Evolutionary conservation across 495 filamentous ascomycete species (phyloP).

Genomic region (Bathelium albidoporum): DNA sequence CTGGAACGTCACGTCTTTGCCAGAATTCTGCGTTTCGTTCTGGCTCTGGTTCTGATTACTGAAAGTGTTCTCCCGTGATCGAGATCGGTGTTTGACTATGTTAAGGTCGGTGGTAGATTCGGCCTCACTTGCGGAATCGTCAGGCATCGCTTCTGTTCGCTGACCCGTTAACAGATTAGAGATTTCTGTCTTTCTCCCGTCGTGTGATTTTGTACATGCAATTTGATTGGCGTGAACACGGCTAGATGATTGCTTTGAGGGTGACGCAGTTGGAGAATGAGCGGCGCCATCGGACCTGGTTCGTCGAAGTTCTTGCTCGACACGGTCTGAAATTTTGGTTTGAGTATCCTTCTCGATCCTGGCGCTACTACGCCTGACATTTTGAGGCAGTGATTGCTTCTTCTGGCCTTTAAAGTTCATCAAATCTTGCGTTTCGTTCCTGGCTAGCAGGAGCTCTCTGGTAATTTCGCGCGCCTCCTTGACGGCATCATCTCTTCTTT

Average conservation of each 20-base stretch:
- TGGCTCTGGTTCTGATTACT: neutral
- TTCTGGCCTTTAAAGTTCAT: neutral
- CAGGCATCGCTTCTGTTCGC: neutral
- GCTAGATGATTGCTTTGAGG: neutral
- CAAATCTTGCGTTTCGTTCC: neutral
- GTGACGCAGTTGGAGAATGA: neutral
- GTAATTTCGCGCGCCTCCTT: slow-evolving; percentile 19
- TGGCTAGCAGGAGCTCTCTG: slow-evolving; percentile 7
- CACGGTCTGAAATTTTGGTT: slow-evolving; percentile 21
- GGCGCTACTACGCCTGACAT: neutral
- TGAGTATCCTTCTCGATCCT: slow-evolving; percentile 17
- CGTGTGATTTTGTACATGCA: neutral
- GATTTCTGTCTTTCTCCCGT: neutral
- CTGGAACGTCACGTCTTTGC: slow-evolving; percentile 19
- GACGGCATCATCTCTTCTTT: slow-evolving; percentile 16
- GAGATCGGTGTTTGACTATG: slow-evolving; percentile 1
- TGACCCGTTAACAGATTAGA: neutral
- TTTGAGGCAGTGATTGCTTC: neutral
- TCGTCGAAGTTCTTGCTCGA: slow-evolving; percentile 22
- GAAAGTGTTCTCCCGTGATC: neutral
- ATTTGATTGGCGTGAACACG: neutral
- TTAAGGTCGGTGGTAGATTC: slow-evolving; percentile 27
- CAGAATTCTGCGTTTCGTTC: neutral
- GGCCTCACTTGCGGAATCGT: slow-evolving; percentile 13
- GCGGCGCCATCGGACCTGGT: slow-evolving; percentile 13